These are phyloP conservation scores for Saussurea involucrata DNA, from an alignment of 129 eudicot genomes.

Conservation along the genomic window DNA sequence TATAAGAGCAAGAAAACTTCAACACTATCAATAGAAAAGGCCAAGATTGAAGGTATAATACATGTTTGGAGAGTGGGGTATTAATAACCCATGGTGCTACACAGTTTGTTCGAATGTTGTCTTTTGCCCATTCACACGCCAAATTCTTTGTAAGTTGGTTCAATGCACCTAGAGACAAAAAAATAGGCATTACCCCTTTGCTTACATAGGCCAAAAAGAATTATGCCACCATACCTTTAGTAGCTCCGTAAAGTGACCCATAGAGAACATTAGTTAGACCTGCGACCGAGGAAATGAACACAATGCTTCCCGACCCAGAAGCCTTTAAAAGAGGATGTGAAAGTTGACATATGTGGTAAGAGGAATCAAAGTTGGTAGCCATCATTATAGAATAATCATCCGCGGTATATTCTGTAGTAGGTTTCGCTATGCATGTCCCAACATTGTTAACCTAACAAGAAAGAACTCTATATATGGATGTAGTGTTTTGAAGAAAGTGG, in stretches of 20 bases:
- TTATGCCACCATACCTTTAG: conserved; percentile 12
- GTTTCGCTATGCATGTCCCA: background rate
- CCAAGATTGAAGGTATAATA: background rate
- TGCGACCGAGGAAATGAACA: conserved; percentile 21
- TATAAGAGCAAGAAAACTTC: background rate
- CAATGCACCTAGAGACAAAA: conserved; percentile 26
- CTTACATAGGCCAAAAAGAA: background rate
- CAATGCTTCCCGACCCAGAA: conserved; percentile 9
- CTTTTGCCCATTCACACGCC: conserved; percentile 49
- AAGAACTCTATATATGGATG: no score
- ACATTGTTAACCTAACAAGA: conserved; percentile 21
- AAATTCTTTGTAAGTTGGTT: conserved; percentile 39
- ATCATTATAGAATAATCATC: conserved; percentile 15
- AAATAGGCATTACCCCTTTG: background rate
- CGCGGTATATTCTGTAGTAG: background rate
- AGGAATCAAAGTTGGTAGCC: conserved; percentile 20
- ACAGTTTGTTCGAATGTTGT: conserved; percentile 30
- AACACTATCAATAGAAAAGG: background rate
- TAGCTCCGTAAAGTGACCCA: background rate
- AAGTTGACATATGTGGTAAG: conserved; percentile 23
- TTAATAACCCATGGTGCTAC: conserved; percentile 31
- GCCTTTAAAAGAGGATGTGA: conserved; percentile 19
- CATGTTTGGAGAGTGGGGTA: background rate
- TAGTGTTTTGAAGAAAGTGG: no score
- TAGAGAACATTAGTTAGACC: background rate